phyloP scores from a whole-genome alignment of 169 alveolate species.

The Theileria equi region DNA sequence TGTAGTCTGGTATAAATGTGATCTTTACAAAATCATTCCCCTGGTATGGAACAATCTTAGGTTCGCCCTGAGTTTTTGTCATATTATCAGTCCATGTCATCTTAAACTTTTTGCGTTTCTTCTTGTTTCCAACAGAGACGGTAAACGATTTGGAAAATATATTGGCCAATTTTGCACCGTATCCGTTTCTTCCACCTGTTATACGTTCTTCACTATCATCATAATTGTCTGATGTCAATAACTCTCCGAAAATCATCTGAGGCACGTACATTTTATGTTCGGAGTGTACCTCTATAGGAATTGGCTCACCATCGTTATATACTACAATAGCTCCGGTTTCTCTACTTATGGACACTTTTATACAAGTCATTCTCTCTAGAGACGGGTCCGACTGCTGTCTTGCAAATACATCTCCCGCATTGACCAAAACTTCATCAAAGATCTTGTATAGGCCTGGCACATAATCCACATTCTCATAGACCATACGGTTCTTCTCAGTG shows the following conservation, averaged over 20 bases:
- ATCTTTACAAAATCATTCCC: slow-evolving; percentile 88
- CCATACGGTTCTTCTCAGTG: slow-evolving; percentile 80
- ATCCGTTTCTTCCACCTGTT: slow-evolving; percentile 99
- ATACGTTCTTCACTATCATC: slow-evolving; percentile 97
- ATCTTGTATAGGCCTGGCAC: slow-evolving; percentile 99
- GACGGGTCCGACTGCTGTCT: slow-evolving; percentile 77
- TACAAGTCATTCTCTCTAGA: slow-evolving; percentile 76
- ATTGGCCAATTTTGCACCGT: slow-evolving; percentile 99
- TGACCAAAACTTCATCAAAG: slow-evolving; percentile 97
- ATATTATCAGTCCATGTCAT: slow-evolving; percentile 89
- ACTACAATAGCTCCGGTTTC: slow-evolving; percentile 74
- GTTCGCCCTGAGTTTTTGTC: slow-evolving; percentile 81
- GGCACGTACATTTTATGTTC: slow-evolving; percentile 97
- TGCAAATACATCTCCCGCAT: slow-evolving; percentile 98
- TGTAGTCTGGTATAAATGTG: slow-evolving; percentile 96
- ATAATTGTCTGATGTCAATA: slow-evolving; percentile 97
- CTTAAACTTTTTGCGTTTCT: slow-evolving; percentile 79
- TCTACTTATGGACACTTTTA: slow-evolving; percentile 76
- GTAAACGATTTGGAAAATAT: slow-evolving; percentile 93
- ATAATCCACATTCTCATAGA: slow-evolving; percentile 77
- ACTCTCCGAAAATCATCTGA: slow-evolving; percentile 96
- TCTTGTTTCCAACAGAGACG: slow-evolving; percentile 93
- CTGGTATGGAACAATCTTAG: slow-evolving; percentile 72
- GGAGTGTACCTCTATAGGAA: slow-evolving; percentile 91
- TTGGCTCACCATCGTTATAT: slow-evolving; percentile 81